A percentile compares a stretch with the other conserved stretches of the same genome.
phyloP scores from a whole-genome alignment of 768 basidiomycete genomes.

The Goffeauzyma gilvescens region DNA sequence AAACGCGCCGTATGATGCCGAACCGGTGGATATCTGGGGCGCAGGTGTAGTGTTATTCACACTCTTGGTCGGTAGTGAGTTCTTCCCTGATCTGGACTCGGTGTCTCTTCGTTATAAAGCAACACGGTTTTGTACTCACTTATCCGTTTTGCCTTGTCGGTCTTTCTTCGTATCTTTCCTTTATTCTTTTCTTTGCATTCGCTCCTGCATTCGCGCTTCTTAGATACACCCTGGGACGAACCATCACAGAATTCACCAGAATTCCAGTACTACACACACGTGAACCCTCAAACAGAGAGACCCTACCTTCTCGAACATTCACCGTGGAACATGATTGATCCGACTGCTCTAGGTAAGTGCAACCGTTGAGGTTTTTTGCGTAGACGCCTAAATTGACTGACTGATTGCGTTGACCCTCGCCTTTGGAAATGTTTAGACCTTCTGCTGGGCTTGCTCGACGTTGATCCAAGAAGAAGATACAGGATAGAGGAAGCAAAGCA shows the following conservation, averaged over 20 bases:
- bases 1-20: conserved; percentile 56
- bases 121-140: too few relatives aligned
- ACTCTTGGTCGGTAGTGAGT: conserved; percentile 64
- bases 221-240: conserved; percentile 97
- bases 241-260: conserved; percentile 62
- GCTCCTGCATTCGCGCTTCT: too few relatives aligned
- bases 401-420: not conserved
- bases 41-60: conserved; percentile 87
- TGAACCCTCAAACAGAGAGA: conserved; percentile 47
- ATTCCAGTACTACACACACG: conserved; percentile 60
- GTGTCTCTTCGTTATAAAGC: too few relatives aligned
- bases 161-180: not conserved
- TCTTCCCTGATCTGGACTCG: too few relatives aligned
- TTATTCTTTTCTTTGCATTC: not conserved
- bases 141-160: not conserved
- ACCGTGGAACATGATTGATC: conserved; percentile 58
- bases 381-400: not conserved
- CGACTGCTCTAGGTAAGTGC: conserved; percentile 45
- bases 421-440: conserved; percentile 39
- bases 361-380: not conserved
- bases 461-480: conserved; percentile 51
- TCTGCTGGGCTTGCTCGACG: conserved; percentile 51
- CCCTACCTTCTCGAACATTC: conserved; percentile 51
- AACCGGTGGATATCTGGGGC: conserved; percentile 91
- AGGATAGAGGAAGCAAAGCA: conserved; percentile 41